A percentile compares a stretch with the other conserved stretches of the same genome.
Conservation (phyloP, 2,329 filamentous ascomycete species). For the Pochonia chlamydosporia region DNA sequence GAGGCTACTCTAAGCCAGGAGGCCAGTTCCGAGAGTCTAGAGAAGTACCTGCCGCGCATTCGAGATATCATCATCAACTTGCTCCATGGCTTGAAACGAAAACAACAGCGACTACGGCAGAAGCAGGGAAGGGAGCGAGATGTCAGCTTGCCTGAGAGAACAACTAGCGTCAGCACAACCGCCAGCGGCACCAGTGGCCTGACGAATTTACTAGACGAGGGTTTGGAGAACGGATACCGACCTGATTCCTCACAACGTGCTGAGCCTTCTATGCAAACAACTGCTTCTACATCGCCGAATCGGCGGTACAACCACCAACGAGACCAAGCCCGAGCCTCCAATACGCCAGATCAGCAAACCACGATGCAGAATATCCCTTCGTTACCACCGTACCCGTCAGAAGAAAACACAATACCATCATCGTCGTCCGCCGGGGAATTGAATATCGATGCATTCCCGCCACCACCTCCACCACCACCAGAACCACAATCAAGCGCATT, state of each 20-base stretch:
- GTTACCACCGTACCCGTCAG: constrained; percentile 63
- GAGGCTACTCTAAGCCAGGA: constrained; percentile 96
- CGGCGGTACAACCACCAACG: constrained; percentile 41
- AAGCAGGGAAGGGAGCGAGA: constrained; percentile 54
- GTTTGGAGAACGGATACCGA: constrained; percentile 47
- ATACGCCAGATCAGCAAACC: constrained; percentile 57
- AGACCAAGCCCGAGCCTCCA: constrained; percentile 45
- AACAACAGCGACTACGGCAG: constrained; percentile 80
- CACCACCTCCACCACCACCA: constrained; percentile 60
- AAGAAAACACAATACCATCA: constrained; percentile 46
- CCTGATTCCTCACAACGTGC: constrained; percentile 26
- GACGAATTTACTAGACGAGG: constrained; percentile 55
- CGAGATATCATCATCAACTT: constrained; percentile 98
- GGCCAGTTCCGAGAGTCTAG: constrained; percentile 86
- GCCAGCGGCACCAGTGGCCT: constrained; percentile 51
- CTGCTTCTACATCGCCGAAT: constrained; percentile 36
- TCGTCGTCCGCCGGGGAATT: constrained; percentile 35
- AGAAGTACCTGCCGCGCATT: constrained; percentile 89
- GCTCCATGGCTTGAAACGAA: constrained; percentile 91
- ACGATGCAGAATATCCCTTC: constrained; percentile 73
- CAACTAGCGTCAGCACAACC: constrained; percentile 53
- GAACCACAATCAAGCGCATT: constrained; percentile 85
- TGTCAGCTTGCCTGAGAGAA: constrained; percentile 39
- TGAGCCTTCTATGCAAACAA: constrained; percentile 20
- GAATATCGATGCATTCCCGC: constrained; percentile 61